A percentile compares a stretch with the other conserved stretches of the same genome.
phyloP scores from a whole-genome alignment of 345 rosid genomes.

The Alliaria petiolata region DNA sequence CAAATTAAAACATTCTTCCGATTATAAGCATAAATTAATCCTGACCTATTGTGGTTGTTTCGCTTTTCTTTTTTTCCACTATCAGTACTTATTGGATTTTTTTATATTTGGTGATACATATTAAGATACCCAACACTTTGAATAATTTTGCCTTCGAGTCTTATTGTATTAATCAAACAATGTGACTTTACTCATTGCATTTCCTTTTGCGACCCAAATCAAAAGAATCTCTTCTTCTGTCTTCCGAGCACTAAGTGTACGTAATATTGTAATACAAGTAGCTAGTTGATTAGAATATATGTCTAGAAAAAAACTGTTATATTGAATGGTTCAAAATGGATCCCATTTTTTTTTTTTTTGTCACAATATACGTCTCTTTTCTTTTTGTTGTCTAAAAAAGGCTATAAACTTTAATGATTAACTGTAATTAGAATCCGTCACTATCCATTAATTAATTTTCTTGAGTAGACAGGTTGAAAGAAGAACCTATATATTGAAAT shows the following conservation, averaged over 20 bases:
- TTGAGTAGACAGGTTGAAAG: constrained; percentile 5
- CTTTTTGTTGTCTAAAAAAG: constrained; percentile 16
- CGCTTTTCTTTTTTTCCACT: constrained; percentile 1
- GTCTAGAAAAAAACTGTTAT: background rate
- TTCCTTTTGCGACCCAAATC: constrained; percentile 23
- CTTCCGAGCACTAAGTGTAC: constrained; percentile 15
- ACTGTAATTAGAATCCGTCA: constrained; percentile 13
- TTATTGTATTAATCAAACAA: constrained; percentile 15
- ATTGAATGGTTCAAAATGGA: constrained; percentile 17
- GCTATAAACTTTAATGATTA: constrained; percentile 24
- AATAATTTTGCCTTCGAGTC: background rate
- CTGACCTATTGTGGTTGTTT: constrained; percentile 6
- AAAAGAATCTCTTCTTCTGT: constrained; percentile 23
- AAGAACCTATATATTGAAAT: constrained; percentile 19
- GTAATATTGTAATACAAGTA: constrained; percentile 24
- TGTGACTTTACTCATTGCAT: constrained; percentile 26
- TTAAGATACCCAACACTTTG: constrained; percentile 14
- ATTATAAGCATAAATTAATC: background rate
- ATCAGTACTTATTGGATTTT: constrained; percentile 7
- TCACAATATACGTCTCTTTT: constrained; percentile 15
- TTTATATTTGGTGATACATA: background rate
- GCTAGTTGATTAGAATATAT: background rate
- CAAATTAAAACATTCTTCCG: constrained; percentile 2
- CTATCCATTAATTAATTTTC: constrained; percentile 10
- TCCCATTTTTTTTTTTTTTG: background rate